These are phyloP conservation scores for Triglochin maritima DNA, from an alignment of 106 monocot species.

Conservation along the genomic window DNA sequence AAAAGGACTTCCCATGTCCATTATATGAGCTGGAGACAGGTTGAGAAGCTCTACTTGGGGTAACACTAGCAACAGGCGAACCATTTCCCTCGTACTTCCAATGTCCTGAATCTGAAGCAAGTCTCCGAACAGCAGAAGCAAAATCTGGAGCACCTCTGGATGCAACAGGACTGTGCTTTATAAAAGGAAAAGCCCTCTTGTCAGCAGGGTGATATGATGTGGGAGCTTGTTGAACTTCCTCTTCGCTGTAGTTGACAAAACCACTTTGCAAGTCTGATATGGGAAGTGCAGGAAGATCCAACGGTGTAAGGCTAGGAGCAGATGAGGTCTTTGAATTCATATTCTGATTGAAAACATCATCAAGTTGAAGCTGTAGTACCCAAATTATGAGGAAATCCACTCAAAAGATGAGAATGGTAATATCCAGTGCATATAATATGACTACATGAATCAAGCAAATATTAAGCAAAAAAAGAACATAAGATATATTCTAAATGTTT, in stretches of 20 bases:
- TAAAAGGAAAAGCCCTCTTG: slow-evolving; percentile 8
- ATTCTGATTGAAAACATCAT: slow-evolving; percentile 42
- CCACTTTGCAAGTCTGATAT: slow-evolving; percentile 21
- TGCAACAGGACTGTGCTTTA: slow-evolving; percentile 14
- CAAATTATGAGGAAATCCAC: background rate
- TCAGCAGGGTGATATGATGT: slow-evolving; percentile 24
- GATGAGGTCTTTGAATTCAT: slow-evolving; percentile 31
- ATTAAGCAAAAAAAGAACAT: no score
- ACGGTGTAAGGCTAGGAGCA: slow-evolving; percentile 30
- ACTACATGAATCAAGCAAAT: no score
- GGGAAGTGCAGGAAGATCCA: slow-evolving; percentile 46
- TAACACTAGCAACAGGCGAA: slow-evolving; percentile 21
- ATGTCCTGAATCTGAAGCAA: slow-evolving; percentile 31
- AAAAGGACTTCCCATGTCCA: slow-evolving; percentile 27
- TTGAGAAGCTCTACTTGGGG: slow-evolving; percentile 31
- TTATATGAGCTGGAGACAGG: slow-evolving; percentile 21
- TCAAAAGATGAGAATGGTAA: background rate
- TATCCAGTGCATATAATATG: no score
- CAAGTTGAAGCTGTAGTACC: slow-evolving; percentile 53
- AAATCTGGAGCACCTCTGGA: slow-evolving; percentile 34
- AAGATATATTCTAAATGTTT: no score
- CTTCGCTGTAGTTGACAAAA: slow-evolving; percentile 18
- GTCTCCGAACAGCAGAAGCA: slow-evolving; percentile 49
- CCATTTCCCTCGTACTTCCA: slow-evolving; percentile 34
- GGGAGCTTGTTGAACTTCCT: slow-evolving; percentile 22